Conservation (phyloP, 2,329 filamentous ascomycete species). For the Aspergillus sp. region DNA sequence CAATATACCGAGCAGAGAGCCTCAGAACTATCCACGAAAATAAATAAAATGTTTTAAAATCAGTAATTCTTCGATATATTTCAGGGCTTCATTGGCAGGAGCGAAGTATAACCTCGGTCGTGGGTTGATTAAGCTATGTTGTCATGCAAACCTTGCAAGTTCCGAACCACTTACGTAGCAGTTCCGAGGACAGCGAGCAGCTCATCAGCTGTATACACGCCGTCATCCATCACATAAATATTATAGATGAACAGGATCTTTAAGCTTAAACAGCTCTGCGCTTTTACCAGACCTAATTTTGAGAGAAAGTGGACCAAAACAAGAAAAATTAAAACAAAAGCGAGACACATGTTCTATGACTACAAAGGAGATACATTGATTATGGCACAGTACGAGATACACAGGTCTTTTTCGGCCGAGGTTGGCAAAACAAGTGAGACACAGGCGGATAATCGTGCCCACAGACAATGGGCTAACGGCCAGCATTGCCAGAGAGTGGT, state of each 20-base stretch:
- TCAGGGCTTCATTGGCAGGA: background rate
- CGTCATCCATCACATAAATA: background rate
- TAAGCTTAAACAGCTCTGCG: background rate
- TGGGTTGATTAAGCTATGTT: background rate
- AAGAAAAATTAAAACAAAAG: slow-evolving; percentile 1
- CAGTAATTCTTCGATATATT: background rate
- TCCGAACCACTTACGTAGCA: slow-evolving; percentile 1
- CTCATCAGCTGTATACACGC: background rate
- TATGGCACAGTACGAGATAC: slow-evolving; percentile 47
- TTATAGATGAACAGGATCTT: background rate
- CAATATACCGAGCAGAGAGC: too few species aligned
- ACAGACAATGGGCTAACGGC: slow-evolving; percentile 17
- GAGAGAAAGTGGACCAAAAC: background rate
- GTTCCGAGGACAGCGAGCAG: background rate
- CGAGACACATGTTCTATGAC: slow-evolving; percentile 31
- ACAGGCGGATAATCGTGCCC: slow-evolving; percentile 22
- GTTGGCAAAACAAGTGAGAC: slow-evolving; percentile 31
- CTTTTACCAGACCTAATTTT: too few species aligned
- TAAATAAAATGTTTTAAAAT: background rate
- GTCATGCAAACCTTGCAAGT: background rate
- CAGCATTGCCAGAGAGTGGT: slow-evolving; percentile 15
- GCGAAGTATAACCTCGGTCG: background rate
- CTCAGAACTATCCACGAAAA: background rate
- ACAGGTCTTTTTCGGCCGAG: slow-evolving; percentile 35
- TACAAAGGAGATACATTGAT: slow-evolving; percentile 46